phyloP scores from a whole-genome alignment of 176 grass and related monocot genomes.

The Oropetium thomaeum region DNA sequence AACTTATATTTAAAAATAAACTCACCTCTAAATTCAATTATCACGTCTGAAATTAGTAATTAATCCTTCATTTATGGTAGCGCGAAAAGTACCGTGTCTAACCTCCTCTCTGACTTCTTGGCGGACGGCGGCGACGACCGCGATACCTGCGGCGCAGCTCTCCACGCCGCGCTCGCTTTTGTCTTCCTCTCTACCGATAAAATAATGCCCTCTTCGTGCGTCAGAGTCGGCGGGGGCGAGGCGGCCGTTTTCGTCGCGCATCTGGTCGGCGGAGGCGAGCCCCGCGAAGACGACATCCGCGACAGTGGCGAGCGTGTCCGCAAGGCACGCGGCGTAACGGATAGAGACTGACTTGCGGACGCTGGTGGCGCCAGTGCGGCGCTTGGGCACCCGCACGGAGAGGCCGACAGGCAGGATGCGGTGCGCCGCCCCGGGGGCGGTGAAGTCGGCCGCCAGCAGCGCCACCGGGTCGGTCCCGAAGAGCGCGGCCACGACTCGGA shows the following conservation, averaged over 20 bases:
- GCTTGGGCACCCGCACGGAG: constrained; percentile 62
- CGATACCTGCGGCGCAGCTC: no score
- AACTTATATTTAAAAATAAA: no score
- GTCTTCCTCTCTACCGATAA: no score
- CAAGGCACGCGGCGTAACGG: constrained; percentile 62
- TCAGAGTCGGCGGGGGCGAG: constrained; percentile 51
- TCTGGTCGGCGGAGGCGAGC: constrained; percentile 72
- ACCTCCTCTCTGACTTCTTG: no score
- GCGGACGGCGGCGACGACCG: no score
- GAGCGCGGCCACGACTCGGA: constrained; percentile 82
- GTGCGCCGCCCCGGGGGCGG: constrained; percentile 51
- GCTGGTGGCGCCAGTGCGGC: constrained; percentile 70
- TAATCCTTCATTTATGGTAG: no score
- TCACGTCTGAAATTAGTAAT: no score
- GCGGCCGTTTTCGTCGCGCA: constrained; percentile 63
- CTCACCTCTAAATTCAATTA: no score
- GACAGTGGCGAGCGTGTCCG: constrained; percentile 70
- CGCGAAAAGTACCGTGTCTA: no score
- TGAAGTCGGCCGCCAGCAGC: constrained; percentile 69
- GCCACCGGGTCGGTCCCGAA: constrained; percentile 50
- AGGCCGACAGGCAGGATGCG: constrained; percentile 74
- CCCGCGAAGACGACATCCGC: constrained; percentile 65
- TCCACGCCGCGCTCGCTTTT: no score
- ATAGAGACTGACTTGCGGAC: constrained; percentile 77
- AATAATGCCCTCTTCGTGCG: no score